Percentiles rank a stretch among this genome's conserved stretches.
Evolutionary conservation across 2,329 filamentous ascomycete species (phyloP).

Genomic region (Rosellinia necatrix): DNA sequence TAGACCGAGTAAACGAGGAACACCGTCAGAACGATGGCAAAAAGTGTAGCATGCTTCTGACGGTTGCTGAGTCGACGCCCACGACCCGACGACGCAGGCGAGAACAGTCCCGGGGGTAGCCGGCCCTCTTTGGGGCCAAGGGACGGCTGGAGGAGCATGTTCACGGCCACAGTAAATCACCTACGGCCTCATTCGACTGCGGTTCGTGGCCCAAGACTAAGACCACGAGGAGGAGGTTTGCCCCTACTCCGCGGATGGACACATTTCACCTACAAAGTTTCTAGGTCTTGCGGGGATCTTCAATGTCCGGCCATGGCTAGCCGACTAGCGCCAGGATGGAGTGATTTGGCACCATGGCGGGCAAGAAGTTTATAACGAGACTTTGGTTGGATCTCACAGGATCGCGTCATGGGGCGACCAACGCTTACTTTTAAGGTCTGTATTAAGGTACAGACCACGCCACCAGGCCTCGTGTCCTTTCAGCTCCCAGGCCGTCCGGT

Average conservation of each 20-base stretch:
- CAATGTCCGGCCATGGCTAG: background rate
- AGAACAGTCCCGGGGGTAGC: conserved; percentile 21
- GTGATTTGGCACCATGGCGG: conserved; percentile 1
- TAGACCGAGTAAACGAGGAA: conserved; percentile 14
- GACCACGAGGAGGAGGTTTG: background rate
- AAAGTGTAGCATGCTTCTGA: conserved; percentile 6
- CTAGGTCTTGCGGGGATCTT: background rate
- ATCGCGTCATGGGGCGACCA: background rate
- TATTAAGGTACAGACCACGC: too few species aligned
- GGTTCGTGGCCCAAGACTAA: background rate
- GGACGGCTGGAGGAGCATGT: conserved; percentile 7
- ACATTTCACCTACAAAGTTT: conserved; percentile 1
- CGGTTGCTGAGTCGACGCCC: conserved; percentile 18
- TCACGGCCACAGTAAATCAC: conserved; percentile 6
- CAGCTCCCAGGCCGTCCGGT: background rate
- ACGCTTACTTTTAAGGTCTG: conserved; percentile 5
- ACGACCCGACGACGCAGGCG: conserved; percentile 1
- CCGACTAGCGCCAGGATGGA: background rate
- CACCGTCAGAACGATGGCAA: conserved; percentile 2
- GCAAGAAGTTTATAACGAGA: background rate
- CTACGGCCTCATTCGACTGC: background rate
- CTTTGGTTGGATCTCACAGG: background rate
- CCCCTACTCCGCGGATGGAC: background rate
- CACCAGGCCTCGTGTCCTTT: conserved; percentile 2
- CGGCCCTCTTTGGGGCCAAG: conserved; percentile 30